phyloP scores from a whole-genome alignment of 768 basidiomycete species.

The Pleurotus cornucopiae region DNA sequence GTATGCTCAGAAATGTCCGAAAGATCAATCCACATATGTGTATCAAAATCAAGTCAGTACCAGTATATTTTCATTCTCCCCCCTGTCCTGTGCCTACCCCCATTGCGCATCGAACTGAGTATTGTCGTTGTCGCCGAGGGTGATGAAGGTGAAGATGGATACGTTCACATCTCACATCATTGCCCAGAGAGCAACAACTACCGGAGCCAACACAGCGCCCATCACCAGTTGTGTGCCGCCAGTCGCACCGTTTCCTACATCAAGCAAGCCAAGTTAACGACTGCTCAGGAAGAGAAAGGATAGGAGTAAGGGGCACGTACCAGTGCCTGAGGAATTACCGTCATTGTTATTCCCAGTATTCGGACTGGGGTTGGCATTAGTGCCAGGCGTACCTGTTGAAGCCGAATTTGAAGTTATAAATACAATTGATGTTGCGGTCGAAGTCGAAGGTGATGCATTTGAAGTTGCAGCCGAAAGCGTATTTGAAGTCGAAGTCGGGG shows the following conservation, averaged over 20 bases:
- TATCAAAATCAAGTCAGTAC: too few species aligned
- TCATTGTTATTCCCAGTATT: neutral
- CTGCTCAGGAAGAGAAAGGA: neutral
- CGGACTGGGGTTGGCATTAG: neutral
- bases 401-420: neutral
- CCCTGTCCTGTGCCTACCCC: too few species aligned
- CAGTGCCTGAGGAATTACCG: neutral
- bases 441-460: neutral
- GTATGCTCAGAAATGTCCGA: too few species aligned
- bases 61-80: too few species aligned
- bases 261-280: neutral
- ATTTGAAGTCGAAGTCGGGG: neutral
- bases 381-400: conserved; percentile 1
- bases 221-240: neutral
- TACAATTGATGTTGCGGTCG: neutral
- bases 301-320: neutral
- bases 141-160: too few species aligned
- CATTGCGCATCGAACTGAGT: too few species aligned
- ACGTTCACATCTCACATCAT: neutral
- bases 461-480: conserved; percentile 1
- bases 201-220: neutral
- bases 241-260: neutral
- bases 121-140: too few species aligned
- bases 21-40: too few species aligned
- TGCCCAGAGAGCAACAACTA: neutral